These are phyloP conservation scores for Ottelia alismoides DNA, from an alignment of 106 monocot genomes.

Conservation along the genomic window DNA sequence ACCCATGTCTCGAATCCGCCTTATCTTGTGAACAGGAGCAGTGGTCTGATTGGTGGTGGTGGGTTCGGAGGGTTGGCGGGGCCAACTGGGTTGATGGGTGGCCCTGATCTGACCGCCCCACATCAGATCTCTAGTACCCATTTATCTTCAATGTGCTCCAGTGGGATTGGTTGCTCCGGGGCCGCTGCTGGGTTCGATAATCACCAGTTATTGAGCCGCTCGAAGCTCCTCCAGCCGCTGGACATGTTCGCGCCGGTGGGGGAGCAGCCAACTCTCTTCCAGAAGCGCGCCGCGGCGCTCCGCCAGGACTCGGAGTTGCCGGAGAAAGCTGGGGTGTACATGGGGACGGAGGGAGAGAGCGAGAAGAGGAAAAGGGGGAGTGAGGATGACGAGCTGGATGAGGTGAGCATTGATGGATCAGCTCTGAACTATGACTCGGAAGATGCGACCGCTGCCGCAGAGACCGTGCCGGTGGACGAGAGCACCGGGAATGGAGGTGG, in stretches of 20 bases:
- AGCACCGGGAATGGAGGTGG: slow-evolving; percentile 10
- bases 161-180: background rate
- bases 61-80: slow-evolving; percentile 1
- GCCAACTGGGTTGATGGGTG: too few relatives aligned
- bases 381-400: slow-evolving; percentile 33
- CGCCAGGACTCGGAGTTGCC: slow-evolving; percentile 19
- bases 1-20: slow-evolving; percentile 7
- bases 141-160: too few relatives aligned
- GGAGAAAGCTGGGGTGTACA: slow-evolving; percentile 1
- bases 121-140: background rate
- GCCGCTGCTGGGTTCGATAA: slow-evolving; percentile 2
- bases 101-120: too few relatives aligned
- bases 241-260: slow-evolving; percentile 66
- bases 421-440: slow-evolving; percentile 59
- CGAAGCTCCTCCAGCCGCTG: slow-evolving; percentile 63
- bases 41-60: slow-evolving; percentile 13
- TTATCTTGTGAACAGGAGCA: slow-evolving; percentile 1
- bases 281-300: slow-evolving; percentile 70
- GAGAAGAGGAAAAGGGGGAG: slow-evolving; percentile 19
- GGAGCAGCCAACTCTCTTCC: slow-evolving; percentile 79
- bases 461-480: slow-evolving; percentile 17
- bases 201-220: slow-evolving; percentile 25
- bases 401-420: slow-evolving; percentile 49
- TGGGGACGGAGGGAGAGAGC: too few relatives aligned
- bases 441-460: slow-evolving; percentile 21